Base-by-base conservation (phyloP, 164 flowering plant species). In the Vitis rupestris region DNA sequence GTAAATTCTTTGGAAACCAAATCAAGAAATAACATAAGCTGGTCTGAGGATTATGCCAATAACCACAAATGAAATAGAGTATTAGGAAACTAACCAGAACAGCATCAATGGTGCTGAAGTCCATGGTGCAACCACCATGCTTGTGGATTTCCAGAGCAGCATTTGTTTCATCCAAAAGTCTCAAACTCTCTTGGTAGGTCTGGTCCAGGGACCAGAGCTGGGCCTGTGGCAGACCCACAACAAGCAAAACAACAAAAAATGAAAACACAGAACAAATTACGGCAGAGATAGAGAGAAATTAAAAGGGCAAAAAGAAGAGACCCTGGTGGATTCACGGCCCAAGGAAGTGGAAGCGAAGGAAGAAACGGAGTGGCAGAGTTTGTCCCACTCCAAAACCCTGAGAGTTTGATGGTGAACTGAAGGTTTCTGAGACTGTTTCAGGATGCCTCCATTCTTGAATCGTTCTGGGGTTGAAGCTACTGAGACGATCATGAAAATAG, bases 61-160 rank as follows among this genome's bases (percentile, higher is more conserved):
- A 37, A 37, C 44, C 44, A 3, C 44, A 37, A 37, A 4, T 37
- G 44, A 37, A 37, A 37, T 6, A 37, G 5, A 37, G 44, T 37
- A 37, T 37, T 6, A 37, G 59, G 6, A 13, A 17, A 74, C 81
- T 69, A 50, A 92, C 99, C 84, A 82, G 70, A 63, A 31, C 55
- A 57, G 78, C 76, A 72, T 87, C 78, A 19, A 94, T 66, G 50
- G 75, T 62, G 12, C 71, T 65, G 64, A 92, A 88, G 62, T 91
- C 96, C 85, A 87, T 57, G 69, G 82, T 81, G 64, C 84, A 80
- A 59, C 77, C 79, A 29, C 94, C 91, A 53, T 87, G 87, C 74
- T 90, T 86, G 51, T 79, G 81, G 81, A 94, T 88, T 75, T 91
- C 84, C 16, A 94, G 86, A 12, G 93, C 97, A 1, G 97, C 97